phyloP scores from a whole-genome alignment of 768 basidiomycete species.

The Panellus pusillus region DNA sequence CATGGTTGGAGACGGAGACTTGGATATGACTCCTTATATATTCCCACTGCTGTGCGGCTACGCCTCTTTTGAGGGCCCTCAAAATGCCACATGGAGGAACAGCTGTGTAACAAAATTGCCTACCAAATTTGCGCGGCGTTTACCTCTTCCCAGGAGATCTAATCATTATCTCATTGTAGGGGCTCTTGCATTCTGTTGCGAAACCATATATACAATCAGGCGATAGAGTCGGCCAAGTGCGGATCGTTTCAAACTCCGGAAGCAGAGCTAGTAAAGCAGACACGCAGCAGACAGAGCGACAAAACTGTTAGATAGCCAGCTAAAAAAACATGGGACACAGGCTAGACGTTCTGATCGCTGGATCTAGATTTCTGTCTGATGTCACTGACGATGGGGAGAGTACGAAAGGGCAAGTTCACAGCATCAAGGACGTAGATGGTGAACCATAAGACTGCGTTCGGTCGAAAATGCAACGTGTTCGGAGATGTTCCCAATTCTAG shows the following conservation, averaged over 20 bases:
- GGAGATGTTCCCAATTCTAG: neutral
- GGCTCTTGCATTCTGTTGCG: slow-evolving; percentile 8
- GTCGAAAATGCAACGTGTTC: slow-evolving; percentile 10
- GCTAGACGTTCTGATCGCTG: slow-evolving; percentile 11
- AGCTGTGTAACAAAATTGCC: slow-evolving; percentile 21
- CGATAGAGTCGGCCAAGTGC: slow-evolving; percentile 1
- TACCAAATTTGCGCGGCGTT: slow-evolving; percentile 9
- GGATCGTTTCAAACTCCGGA: slow-evolving; percentile 6
- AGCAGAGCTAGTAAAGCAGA: neutral
- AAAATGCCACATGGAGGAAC: slow-evolving; percentile 15
- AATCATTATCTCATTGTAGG: slow-evolving; percentile 17
- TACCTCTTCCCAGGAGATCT: slow-evolving; percentile 8
- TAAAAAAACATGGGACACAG: slow-evolving; percentile 11
- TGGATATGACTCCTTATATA: slow-evolving; percentile 15
- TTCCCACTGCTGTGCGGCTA: slow-evolving; percentile 19
- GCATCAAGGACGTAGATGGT: slow-evolving; percentile 13
- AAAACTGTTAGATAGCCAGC: neutral
- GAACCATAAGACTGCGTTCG: neutral
- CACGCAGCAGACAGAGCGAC: neutral
- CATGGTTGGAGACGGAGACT: slow-evolving; percentile 3
- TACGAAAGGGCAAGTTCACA: slow-evolving; percentile 9
- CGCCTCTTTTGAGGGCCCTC: slow-evolving; percentile 13
- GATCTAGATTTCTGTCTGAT: slow-evolving; percentile 16
- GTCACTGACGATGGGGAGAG: slow-evolving; percentile 3
- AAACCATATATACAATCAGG: slow-evolving; percentile 10